Percentiles rank a stretch among this genome's conserved stretches.
phyloP scores from a whole-genome alignment of 1,284 basidiomycete species.

The Phellopilus nigrolimitatus region DNA sequence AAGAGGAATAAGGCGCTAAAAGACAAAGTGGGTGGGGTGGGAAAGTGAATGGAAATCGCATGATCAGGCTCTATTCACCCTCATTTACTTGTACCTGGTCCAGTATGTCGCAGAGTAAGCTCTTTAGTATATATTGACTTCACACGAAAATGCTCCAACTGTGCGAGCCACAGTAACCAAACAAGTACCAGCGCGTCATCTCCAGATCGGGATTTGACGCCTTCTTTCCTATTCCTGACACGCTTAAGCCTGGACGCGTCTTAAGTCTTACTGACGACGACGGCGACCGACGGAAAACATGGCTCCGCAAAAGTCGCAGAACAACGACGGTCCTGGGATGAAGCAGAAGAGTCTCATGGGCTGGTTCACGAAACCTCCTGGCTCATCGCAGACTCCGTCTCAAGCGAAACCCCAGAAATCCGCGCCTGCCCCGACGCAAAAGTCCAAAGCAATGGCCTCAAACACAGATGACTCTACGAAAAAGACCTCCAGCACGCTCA shows the following conservation, averaged over 20 bases:
- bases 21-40: too few relatives aligned
- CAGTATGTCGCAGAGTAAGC: too few relatives aligned
- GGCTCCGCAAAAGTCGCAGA: conserved; percentile 14
- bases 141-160: too few relatives aligned
- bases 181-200: not conserved
- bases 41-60: too few relatives aligned
- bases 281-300: conserved; percentile 1
- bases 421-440: conserved; percentile 24
- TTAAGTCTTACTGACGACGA: not conserved
- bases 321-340: conserved; percentile 26
- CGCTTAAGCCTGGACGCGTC: conserved; percentile 7
- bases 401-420: conserved; percentile 17
- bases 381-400: conserved; percentile 4
- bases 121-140: conserved; percentile 1
- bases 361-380: conserved; percentile 49
- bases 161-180: too few relatives aligned
- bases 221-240: not conserved
- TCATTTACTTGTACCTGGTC: too few relatives aligned
- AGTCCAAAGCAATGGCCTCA: conserved; percentile 25
- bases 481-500: conserved; percentile 29
- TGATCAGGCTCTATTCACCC: too few relatives aligned
- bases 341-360: conserved; percentile 74
- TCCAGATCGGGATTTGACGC: not conserved
- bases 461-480: conserved; percentile 28
- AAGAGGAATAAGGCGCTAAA: too few relatives aligned